Conservation (phyloP, 208 protist species). For the Angomonas ambiguus region DNA sequence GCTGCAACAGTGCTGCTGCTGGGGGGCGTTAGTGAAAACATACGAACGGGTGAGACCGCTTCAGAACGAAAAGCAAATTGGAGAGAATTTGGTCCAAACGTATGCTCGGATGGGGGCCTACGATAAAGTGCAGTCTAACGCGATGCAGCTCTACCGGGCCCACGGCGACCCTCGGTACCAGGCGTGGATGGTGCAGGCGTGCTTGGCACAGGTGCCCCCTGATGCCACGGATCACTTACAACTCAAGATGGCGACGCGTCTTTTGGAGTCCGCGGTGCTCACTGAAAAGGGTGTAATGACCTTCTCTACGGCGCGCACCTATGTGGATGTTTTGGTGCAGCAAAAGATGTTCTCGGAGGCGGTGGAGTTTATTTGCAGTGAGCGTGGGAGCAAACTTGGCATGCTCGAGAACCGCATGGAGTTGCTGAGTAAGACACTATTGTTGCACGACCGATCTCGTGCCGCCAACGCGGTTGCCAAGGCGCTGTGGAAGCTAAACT, state of each 20-base stretch:
- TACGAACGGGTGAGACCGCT: slow-evolving; percentile 52
- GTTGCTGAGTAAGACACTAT: slow-evolving; percentile 40
- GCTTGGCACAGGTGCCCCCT: slow-evolving; percentile 66
- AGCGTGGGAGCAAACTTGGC: slow-evolving; percentile 52
- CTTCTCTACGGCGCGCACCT: slow-evolving; percentile 63
- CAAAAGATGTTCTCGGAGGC: slow-evolving; percentile 56
- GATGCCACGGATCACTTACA: slow-evolving; percentile 60
- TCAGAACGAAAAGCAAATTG: slow-evolving; percentile 49
- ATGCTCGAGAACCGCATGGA: slow-evolving; percentile 75
- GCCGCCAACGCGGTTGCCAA: slow-evolving; percentile 59
- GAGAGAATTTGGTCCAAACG: slow-evolving; percentile 73
- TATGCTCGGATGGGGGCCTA: slow-evolving; percentile 80
- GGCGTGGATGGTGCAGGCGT: slow-evolving; percentile 80
- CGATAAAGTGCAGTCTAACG: slow-evolving; percentile 51
- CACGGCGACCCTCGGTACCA: slow-evolving; percentile 66
- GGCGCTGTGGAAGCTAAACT: slow-evolving; percentile 43
- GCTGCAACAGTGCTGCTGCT: slow-evolving; percentile 70
- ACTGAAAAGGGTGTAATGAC: slow-evolving; percentile 50
- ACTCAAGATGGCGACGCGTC: slow-evolving; percentile 63
- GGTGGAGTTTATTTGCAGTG: slow-evolving; percentile 56
- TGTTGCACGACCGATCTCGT: slow-evolving; percentile 26
- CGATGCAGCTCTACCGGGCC: slow-evolving; percentile 56
- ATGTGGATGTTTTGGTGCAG: slow-evolving; percentile 73
- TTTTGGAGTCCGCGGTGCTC: slow-evolving; percentile 60
- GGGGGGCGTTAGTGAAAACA: slow-evolving; percentile 51